These are phyloP conservation scores for Neodidymelliopsis sp. DNA, from an alignment of 2,329 filamentous ascomycete species.

Conservation along the genomic window DNA sequence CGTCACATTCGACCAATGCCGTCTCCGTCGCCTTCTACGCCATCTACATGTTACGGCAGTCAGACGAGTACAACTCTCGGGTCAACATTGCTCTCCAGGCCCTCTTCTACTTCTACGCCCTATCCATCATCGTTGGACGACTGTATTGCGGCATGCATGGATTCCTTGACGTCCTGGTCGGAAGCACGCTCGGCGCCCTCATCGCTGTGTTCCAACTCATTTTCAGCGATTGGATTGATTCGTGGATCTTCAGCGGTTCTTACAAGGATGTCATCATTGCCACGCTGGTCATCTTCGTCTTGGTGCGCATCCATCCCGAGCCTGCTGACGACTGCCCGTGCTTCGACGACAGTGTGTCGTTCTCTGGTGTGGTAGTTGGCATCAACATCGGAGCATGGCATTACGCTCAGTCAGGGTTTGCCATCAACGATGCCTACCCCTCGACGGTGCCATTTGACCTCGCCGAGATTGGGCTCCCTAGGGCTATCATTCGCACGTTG, in stretches of 20 bases:
- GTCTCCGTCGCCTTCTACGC: conserved; percentile 91
- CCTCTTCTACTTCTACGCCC: conserved; percentile 82
- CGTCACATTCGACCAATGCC: conserved; percentile 95
- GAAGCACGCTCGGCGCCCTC: conserved; percentile 76
- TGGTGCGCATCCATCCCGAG: conserved; percentile 91
- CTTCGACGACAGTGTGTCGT: conserved; percentile 94
- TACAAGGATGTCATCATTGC: conserved; percentile 71
- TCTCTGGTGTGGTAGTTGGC: conserved; percentile 88
- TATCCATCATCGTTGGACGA: conserved; percentile 88
- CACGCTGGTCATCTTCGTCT: conserved; percentile 71
- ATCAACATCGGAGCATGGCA: conserved; percentile 86
- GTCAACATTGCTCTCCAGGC: conserved; percentile 70
- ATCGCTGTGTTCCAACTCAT: conserved; percentile 64
- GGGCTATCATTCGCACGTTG: conserved; percentile 72
- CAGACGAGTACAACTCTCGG: conserved; percentile 66
- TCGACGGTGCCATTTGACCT: conserved; percentile 71
- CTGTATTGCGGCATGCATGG: conserved; percentile 99
- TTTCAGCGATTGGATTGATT: conserved; percentile 68
- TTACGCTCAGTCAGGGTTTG: conserved; percentile 66
- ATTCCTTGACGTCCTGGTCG: conserved; percentile 87
- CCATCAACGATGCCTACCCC: conserved; percentile 61
- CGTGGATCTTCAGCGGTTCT: conserved; percentile 64
- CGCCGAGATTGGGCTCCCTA: conserved; percentile 69
- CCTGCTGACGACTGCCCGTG: conserved; percentile 97
- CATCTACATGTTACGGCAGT: conserved; percentile 72